Base-by-base conservation (phyloP, 1,139 yeast species). In the Arxiozyma heterogenica region DNA sequence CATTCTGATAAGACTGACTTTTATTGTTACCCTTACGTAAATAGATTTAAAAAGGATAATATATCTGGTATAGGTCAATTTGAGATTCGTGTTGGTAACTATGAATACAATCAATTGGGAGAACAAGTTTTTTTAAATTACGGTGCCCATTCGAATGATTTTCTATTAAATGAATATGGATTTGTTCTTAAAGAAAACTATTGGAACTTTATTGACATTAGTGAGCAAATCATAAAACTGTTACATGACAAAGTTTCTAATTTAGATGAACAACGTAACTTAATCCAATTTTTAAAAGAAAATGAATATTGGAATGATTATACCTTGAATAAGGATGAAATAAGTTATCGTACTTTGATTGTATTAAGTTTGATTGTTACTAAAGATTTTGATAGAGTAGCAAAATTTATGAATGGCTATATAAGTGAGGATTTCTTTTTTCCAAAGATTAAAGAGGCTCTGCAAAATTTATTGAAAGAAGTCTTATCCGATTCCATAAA, bases 141-240 rank as follows among this genome's bases (percentile, higher is more conserved):
- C 66, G 98, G 98, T 0, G 84, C 96, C 0, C 97, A 91, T 68
- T 81, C 86, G 23, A 90, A 91, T 66, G 87, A 82, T 49, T 87
- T 88, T 61, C 71, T 93, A 45, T 71, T 89, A 15, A 81, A 86
- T 63, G 98, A 93, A 68, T 93, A 93, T 64, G 98, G 98, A 1
- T 93, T 91, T 71, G 75, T 76, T 20, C 69, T 86, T 15, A 60
- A 63, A 0, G 55, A 67, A 0, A 89, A 89, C 65, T 72, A 69
- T 38, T 85, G 93, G 90, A 84, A 89, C 60, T 82, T 74, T 57
- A 66, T 90, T 2, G 95, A 91, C 63, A 66, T 91, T 8, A 71
- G 87, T 0, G 65, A 69, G 0, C 69, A 73, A 38, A 63, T 82
- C 1, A 44, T 64, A 0, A 66, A 70, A 1, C 58, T 77, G 34